phyloP scores from a whole-genome alignment of 805 yeast genomes.

The Kodamaea fukazawae region DNA sequence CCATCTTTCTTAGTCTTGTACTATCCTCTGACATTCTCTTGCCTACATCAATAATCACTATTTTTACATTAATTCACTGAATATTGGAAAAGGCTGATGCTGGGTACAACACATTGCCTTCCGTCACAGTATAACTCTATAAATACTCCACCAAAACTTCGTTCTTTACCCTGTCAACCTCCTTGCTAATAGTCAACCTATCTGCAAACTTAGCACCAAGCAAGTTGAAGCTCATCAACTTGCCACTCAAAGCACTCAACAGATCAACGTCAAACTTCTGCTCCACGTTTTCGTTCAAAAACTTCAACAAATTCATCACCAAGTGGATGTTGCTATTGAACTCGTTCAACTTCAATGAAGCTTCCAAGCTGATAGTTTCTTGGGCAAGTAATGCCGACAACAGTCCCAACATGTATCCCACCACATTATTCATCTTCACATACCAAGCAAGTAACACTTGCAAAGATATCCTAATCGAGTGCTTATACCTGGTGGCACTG shows the following conservation, averaged over 20 bases:
- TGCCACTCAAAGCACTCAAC: conserved; percentile 16
- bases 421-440: conserved; percentile 36
- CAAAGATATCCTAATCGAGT: conserved; percentile 17
- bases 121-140: no score
- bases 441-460: conserved; percentile 33
- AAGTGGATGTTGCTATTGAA: conserved; percentile 33
- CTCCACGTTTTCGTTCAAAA: conserved; percentile 11
- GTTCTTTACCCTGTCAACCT: conserved; percentile 5
- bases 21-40: no score
- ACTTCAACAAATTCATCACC: conserved; percentile 31
- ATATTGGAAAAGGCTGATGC: no score
- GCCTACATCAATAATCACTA: no score
- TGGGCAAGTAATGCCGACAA: conserved; percentile 14
- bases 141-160: neutral
- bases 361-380: conserved; percentile 12
- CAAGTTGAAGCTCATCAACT: conserved; percentile 21
- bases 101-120: no score
- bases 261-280: conserved; percentile 9
- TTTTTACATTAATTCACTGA: no score
- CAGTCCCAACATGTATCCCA: conserved; percentile 27
- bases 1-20: no score
- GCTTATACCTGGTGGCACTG: conserved; percentile 9
- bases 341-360: conserved; percentile 26
- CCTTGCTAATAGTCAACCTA: conserved; percentile 9
- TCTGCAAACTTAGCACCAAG: conserved; percentile 15